Evolutionary conservation across 805 yeast species (phyloP).

Genomic region (Candida incommunis): DNA sequence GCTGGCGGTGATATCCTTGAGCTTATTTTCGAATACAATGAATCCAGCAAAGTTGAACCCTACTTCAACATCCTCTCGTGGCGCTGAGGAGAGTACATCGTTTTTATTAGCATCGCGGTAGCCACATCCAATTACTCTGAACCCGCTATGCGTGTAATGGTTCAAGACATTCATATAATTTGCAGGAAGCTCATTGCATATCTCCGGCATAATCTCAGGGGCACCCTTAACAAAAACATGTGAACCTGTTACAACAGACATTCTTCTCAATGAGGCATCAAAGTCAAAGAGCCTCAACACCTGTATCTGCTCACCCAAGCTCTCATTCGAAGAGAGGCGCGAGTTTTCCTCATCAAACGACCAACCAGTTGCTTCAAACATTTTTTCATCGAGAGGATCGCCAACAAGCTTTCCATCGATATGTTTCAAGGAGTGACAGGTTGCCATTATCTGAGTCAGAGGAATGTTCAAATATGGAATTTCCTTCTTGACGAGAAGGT

Average conservation of each 20-base stretch:
- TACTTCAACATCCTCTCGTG: conserved; percentile 54
- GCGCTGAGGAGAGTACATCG: conserved; percentile 41
- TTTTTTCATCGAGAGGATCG: conserved; percentile 84
- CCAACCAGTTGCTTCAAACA: conserved; percentile 87
- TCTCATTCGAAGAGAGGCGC: conserved; percentile 6
- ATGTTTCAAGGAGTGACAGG: conserved; percentile 77
- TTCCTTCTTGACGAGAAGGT: not conserved
- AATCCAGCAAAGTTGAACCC: conserved; percentile 71
- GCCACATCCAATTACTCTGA: conserved; percentile 94
- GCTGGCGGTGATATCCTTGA: conserved; percentile 52
- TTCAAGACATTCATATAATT: conserved; percentile 63
- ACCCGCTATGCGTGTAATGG: conserved; percentile 84
- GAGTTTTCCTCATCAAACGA: conserved; percentile 50
- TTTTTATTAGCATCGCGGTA: conserved; percentile 51
- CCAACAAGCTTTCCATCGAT: conserved; percentile 77
- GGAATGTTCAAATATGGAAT: not conserved
- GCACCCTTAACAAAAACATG: conserved; percentile 82
- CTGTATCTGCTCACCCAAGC: conserved; percentile 18
- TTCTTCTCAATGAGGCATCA: conserved; percentile 69
- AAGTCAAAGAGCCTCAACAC: conserved; percentile 61
- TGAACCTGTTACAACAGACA: conserved; percentile 65
- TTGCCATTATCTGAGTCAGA: conserved; percentile 29
- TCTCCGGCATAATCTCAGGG: conserved; percentile 77
- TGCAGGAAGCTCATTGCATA: conserved; percentile 64
- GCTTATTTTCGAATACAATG: conserved; percentile 81